Evolutionary conservation across 257 asterid species (phyloP), one percentile per base, ranked within the genome.

Genomic region (Solanum lignicaule): DNA sequence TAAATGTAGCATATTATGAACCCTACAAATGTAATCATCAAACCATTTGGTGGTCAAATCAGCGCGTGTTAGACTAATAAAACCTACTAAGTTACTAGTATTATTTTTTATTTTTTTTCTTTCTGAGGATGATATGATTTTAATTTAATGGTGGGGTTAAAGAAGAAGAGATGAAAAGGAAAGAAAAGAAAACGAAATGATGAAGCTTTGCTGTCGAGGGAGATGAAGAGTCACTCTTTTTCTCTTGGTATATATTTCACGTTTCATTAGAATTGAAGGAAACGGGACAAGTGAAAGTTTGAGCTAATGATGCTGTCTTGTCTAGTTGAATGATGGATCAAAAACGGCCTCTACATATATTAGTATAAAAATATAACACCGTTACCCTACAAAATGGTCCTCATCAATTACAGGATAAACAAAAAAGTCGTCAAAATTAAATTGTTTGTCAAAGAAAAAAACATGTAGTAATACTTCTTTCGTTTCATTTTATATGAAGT

Each of bases 291-390:
- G 92, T 86, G 90, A 78, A 82, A 46, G 85, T 87, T 85, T 75
- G 89, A 23, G 62, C 85, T 73, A 90, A 95, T 95, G 86, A 94
- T 94, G 94, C 46, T 93, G 98, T 93, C 95, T 87, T 90, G 88
- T 91, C 76, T 87, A 88, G 91, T 90, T 85, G 89, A 91, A 88
- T 90, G 91, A 91, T 91, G 90, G 41, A 72, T 88, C 74, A 39
- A 83, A 84, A 86, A 89, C 65, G 62, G 75, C 66, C 75, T 32
- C 86, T 33, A 83, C 29, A 43, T 36, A 66, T 38, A 78, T 39
- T 39, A 21, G 39, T 72, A 72, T 72, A 72, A 18, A 69, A 79
- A 76, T 5, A 48, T 65, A 33, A 15, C 15, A 86, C 60, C 5
- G 12, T 41, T 73, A 46, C 74, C 36, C 46, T 41, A 78, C 83